phyloP scores from a whole-genome alignment of 768 basidiomycete genomes.

The Panus rudis region DNA sequence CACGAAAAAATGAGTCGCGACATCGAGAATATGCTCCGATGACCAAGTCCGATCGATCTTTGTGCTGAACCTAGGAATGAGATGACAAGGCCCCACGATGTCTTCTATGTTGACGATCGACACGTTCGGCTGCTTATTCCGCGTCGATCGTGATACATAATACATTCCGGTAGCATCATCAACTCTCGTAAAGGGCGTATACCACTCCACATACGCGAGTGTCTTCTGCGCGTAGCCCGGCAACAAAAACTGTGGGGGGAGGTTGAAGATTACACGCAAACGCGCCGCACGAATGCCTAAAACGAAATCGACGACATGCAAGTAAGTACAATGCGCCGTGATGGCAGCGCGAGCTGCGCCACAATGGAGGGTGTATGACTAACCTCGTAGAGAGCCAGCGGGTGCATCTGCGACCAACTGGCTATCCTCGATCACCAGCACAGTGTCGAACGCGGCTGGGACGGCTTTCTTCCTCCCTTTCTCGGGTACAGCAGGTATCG shows the following conservation, averaged over 20 bases:
- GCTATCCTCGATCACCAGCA: neutral
- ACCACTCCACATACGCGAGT: slow-evolving; percentile 5
- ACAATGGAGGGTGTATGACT: no score
- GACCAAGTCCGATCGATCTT: slow-evolving; percentile 2
- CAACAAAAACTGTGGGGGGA: no score
- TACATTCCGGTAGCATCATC: neutral
- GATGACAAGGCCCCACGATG: slow-evolving; percentile 1
- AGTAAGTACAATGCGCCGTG: neutral
- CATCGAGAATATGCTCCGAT: neutral
- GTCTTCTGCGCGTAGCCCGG: no score
- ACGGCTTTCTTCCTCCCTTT: neutral
- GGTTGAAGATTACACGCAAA: slow-evolving; percentile 1
- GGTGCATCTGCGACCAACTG: neutral
- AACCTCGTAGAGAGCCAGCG: neutral
- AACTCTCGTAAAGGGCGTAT: neutral
- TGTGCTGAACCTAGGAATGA: neutral
- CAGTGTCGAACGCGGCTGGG: slow-evolving; percentile 1
- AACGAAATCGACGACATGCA: no score
- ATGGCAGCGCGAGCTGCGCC: no score
- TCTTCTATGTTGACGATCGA: neutral
- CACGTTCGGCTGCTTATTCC: neutral
- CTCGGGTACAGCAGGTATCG: neutral
- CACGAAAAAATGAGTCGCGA: neutral
- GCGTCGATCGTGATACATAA: neutral
- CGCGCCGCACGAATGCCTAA: slow-evolving; percentile 4